Conservation (phyloP, 345 rosid species). For the Boechera stricta region DNA sequence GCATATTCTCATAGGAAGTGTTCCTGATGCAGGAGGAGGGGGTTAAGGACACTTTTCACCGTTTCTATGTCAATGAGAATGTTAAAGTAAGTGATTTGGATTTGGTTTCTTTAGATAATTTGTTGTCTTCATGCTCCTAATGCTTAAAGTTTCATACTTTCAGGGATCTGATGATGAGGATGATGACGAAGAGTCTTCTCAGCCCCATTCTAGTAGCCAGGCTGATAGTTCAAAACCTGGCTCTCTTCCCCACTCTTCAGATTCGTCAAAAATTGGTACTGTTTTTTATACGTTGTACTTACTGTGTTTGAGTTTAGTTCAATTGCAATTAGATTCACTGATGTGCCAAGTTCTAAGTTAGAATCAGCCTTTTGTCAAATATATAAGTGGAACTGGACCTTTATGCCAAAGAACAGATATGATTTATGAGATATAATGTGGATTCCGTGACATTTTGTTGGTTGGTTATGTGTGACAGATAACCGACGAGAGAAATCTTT, state of each 20-base stretch:
- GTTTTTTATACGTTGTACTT: neutral
- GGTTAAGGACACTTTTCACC: conserved; percentile 52
- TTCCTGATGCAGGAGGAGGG: conserved; percentile 65
- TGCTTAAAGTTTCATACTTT: neutral
- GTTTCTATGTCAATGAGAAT: conserved; percentile 48
- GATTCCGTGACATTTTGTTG: conserved; percentile 5
- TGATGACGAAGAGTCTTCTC: conserved; percentile 63
- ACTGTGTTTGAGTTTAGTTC: conserved; percentile 3
- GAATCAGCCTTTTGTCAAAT: conserved; percentile 5
- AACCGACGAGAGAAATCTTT: conserved; percentile 84
- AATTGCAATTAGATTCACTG: neutral
- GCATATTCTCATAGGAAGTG: neutral
- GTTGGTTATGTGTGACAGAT: conserved; percentile 51
- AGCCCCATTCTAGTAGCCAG: conserved; percentile 69
- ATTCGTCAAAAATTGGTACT: conserved; percentile 36
- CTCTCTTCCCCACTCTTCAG: conserved; percentile 54
- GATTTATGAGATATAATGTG: neutral
- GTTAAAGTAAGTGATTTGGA: conserved; percentile 57
- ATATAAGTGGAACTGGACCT: neutral
- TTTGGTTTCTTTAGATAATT: neutral
- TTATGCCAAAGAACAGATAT: conserved; percentile 9
- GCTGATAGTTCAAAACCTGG: conserved; percentile 54
- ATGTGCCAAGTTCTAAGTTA: conserved; percentile 1
- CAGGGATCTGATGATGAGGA: conserved; percentile 68
- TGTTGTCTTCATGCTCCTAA: neutral